Evolutionary conservation across 441 rosid species (phyloP), one percentile per base, ranked within the genome.

Genomic region (Eutrema salsugineum): DNA sequence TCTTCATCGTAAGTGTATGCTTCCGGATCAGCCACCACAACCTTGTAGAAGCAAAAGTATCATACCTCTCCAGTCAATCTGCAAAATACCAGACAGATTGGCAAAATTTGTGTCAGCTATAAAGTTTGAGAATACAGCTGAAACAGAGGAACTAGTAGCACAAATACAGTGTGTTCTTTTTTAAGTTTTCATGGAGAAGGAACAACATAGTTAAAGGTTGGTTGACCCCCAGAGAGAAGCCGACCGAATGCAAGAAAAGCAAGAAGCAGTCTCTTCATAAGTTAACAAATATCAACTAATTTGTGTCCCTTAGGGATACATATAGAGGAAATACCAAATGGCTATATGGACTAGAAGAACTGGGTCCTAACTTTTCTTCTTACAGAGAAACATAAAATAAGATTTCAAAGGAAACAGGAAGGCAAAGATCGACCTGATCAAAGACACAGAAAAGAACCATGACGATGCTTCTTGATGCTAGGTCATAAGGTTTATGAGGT

Each of bases 1-100:
- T 92, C 98, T 38, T 95, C 95, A 27, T 92, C 99, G 40, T 95
- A 88, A 11, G 97, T 83, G 83, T 92, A 94, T 17, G 94, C 91
- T 78, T 94, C 98, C 6, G 86, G 79, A 81, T 94, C 99, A 48
- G 82, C 84, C 76, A 89, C 97, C 15, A 81, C 49, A 66, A 94
- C 94, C 99, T 94, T n/a, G 65, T 5, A 17, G 32, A 58, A 27
- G 17, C 27, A 22, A 28, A 28, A 28, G 32, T 22, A 4, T 4
- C 7, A 1, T 6, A 5, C 4, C 6, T 4, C 32, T 28, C 32
- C 32, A 28, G 32, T 28, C 32, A 28, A 28, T 28, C 32, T 28
- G 32, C 32, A 28, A 28, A 28, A 28, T 28, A 28, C 6, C 32
- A 28, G 32, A 1, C 32, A 36, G 14, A 3, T 10, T 36, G 8